Base-by-base conservation (phyloP, 495 filamentous ascomycete genomes). In the Talaromyces thailandensis region DNA sequence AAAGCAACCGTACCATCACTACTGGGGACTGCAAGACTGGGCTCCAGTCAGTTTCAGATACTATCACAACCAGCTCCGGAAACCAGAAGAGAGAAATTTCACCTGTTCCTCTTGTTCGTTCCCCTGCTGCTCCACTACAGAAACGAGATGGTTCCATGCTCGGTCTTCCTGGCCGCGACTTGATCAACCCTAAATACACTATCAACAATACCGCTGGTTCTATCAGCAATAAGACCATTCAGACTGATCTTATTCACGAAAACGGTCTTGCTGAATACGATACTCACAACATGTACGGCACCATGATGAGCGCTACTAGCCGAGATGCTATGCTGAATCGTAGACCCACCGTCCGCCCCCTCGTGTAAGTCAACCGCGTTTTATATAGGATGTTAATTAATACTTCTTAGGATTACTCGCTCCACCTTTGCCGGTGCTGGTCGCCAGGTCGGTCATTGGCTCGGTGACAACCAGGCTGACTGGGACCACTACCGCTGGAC, bases 361-460 rank as follows among this genome's bases (percentile, higher is more conserved):
- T 95, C 59, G 77, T 96, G 63, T 61, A 37, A 52, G 59, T 35
- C 24, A 18, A 23, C 3, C 3, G 8, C 18, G 26, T 4, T 35
- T 21, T 18, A 24, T 35, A 6, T n/a, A 18, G 52, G 16, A 56
- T 26, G 52, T 21, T 31, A 18, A 37, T 5, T 43, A 26, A 45
- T 28, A 23, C 18, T 61, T 8, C 50, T 28, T n/a, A 61, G 59
- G 4, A 95, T 96, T 70, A 93, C 91, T 18, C 87, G 92, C 23
- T 88, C 84, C 62, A 96, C 90, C 2, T 96, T 92, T 68, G 86
- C 88, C 5, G 91, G 92, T 28, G 88, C 90, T 16, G 92, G 92
- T 7, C 71, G 77, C 48, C 80, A 88, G 28, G 90, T 93, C 16
- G 91, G 90, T 5, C 88, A 96, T 66, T 96, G 92, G 92, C 84